These are phyloP conservation scores for Rostrohypoxylon terebratum DNA, from an alignment of 495 filamentous ascomycete genomes.

Conservation along the genomic window DNA sequence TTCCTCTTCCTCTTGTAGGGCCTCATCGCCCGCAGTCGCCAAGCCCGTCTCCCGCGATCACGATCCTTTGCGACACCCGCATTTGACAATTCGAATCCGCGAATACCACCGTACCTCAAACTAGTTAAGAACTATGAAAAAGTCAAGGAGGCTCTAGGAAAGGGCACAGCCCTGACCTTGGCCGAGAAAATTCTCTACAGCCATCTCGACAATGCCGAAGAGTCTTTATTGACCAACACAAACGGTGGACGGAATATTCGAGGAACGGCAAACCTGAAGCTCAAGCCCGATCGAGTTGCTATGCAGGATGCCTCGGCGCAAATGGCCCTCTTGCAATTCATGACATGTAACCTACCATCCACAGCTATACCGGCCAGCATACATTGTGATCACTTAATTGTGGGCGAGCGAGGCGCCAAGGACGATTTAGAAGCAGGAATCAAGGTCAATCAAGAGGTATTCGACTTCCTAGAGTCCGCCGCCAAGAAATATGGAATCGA, in stretches of 20 bases:
- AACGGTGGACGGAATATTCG: conserved; percentile 84
- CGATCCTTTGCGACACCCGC: conserved; percentile 49
- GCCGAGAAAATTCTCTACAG: conserved; percentile 99
- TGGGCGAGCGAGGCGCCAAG: conserved; percentile 89
- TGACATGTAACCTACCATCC: conserved; percentile 90
- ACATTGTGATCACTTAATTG: conserved; percentile 99
- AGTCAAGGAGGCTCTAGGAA: conserved; percentile 79
- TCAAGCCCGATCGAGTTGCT: conserved; percentile 96
- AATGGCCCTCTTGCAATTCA: conserved; percentile 98
- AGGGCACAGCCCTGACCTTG: conserved; percentile 77
- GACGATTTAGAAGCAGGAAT: conserved; percentile 89
- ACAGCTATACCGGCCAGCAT: conserved; percentile 98
- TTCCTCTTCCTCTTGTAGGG: conserved; percentile 22
- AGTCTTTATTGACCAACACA: conserved; percentile 82
- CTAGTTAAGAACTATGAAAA: conserved; percentile 61
- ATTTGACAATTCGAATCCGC: conserved; percentile 46
- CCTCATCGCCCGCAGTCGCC: conserved; percentile 38
- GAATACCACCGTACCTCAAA: conserved; percentile 60
- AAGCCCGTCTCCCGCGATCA: conserved; percentile 39
- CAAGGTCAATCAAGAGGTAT: conserved; percentile 93
- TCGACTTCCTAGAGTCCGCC: conserved; percentile 95
- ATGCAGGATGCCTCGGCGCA: conserved; percentile 99
- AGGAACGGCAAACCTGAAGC: conserved; percentile 91
- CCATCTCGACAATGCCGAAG: conserved; percentile 87
- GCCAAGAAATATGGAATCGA: conserved; percentile 97